Conservation (phyloP, 2,329 filamentous ascomycete species). For the Aspergillus sp. region DNA sequence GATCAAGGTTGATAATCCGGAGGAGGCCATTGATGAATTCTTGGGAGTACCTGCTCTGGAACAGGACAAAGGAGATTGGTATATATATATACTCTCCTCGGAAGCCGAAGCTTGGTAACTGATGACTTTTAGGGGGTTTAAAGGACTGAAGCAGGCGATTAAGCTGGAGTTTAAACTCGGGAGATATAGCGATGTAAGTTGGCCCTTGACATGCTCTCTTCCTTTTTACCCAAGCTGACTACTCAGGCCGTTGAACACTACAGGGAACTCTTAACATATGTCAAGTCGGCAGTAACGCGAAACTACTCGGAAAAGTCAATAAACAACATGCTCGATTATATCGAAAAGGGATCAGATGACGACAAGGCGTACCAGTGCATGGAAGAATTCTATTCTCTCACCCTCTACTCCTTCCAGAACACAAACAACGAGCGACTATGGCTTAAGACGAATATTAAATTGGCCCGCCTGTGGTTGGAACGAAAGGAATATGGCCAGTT, state of each 20-base stretch:
- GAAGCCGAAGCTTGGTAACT: constrained; percentile 6
- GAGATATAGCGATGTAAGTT: constrained; percentile 73
- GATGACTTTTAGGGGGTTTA: constrained; percentile 69
- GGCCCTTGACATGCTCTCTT: background rate
- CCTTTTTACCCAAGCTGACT: background rate
- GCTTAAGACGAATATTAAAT: constrained; percentile 98
- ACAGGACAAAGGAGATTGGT: constrained; percentile 92
- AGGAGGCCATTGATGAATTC: constrained; percentile 89
- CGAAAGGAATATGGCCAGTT: constrained; percentile 82
- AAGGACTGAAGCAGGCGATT: constrained; percentile 95
- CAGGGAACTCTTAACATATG: constrained; percentile 90
- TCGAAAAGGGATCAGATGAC: constrained; percentile 83
- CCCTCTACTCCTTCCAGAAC: constrained; percentile 89
- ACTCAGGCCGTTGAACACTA: constrained; percentile 84
- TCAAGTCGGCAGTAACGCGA: constrained; percentile 92
- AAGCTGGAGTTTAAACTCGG: constrained; percentile 94
- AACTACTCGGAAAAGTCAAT: constrained; percentile 99
- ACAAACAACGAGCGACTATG: constrained; percentile 97
- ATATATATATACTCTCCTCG: constrained; percentile 16
- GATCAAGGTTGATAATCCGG: constrained; percentile 80
- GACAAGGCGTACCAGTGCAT: constrained; percentile 75
- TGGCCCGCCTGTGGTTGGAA: constrained; percentile 86
- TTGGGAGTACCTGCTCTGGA: constrained; percentile 82
- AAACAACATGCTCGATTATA: constrained; percentile 98
- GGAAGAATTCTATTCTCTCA: constrained; percentile 93